These are phyloP conservation scores for Acacia pycnantha DNA, from an alignment of 331 rosid genomes.

Conservation along the genomic window DNA sequence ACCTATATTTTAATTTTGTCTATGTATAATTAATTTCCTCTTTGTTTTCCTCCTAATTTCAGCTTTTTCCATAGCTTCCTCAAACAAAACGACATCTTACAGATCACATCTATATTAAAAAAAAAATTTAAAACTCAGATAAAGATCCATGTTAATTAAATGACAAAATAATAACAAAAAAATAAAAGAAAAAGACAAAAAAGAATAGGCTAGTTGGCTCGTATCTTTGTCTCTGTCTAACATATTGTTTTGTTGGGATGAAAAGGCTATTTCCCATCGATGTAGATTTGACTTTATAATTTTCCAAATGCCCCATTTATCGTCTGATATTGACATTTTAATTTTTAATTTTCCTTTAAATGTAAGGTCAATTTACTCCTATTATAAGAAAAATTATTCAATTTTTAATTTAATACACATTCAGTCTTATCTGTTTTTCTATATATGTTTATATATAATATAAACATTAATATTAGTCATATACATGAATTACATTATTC, in stretches of 20 bases:
- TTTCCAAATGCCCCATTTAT: constrained; percentile 16
- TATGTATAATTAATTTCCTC: background rate
- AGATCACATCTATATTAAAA: background rate
- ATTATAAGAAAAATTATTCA: background rate
- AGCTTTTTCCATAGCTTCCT: background rate
- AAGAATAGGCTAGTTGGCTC: background rate
- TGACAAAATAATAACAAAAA: background rate
- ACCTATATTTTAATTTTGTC: too few relatives aligned
- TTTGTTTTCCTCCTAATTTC: background rate
- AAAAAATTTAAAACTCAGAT: background rate
- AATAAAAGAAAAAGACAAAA: background rate
- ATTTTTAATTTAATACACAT: background rate
- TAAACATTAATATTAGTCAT: background rate
- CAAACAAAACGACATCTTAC: background rate
- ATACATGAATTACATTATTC: too few relatives aligned
- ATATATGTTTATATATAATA: too few relatives aligned
- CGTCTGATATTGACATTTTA: constrained; percentile 17
- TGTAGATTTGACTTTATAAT: constrained; percentile 35
- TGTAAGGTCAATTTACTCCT: constrained; percentile 5
- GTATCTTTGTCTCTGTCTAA: background rate
- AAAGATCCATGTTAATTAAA: background rate
- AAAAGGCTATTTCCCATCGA: background rate
- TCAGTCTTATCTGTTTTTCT: background rate
- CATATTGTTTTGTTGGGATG: background rate
- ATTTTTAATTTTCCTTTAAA: background rate